phyloP scores from a whole-genome alignment of 352 stramenopile genomes.

The Aphanomyces stellatus region DNA sequence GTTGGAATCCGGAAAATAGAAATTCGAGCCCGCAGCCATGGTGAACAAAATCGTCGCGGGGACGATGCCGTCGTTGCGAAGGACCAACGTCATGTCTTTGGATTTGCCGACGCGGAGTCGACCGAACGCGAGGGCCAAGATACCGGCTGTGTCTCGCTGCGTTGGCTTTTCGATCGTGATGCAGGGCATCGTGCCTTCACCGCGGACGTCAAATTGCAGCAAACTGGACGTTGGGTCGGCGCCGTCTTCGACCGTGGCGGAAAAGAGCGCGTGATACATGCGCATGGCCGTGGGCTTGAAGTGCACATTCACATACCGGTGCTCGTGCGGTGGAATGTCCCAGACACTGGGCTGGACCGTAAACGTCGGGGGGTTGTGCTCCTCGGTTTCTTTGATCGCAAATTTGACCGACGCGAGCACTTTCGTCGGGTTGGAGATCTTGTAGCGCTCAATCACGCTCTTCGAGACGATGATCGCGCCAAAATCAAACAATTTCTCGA shows the following conservation, averaged over 20 bases:
- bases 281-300: constrained; percentile 87
- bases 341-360: constrained; percentile 83
- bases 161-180: constrained; percentile 82
- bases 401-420: constrained; percentile 87
- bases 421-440: constrained; percentile 94
- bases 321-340: constrained; percentile 91
- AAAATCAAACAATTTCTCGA: constrained; percentile 84
- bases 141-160: constrained; percentile 43
- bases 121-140: constrained; percentile 73
- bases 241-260: constrained; percentile 74
- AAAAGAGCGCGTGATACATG: constrained; percentile 73
- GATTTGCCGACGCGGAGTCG: constrained; percentile 63
- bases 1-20: constrained; percentile 60
- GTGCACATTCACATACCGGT: constrained; percentile 91
- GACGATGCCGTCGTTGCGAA: constrained; percentile 91
- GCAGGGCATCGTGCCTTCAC: constrained; percentile 89
- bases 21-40: constrained; percentile 65
- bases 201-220: constrained; percentile 86
- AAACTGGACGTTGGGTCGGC: constrained; percentile 22
- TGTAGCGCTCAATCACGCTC: constrained; percentile 86
- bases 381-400: constrained; percentile 29
- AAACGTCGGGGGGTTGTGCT: constrained; percentile 33
- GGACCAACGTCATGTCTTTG: constrained; percentile 46
- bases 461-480: constrained; percentile 73
- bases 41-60: constrained; percentile 87